Conservation (phyloP, 768 basidiomycete species). For the Russula foetens region DNA sequence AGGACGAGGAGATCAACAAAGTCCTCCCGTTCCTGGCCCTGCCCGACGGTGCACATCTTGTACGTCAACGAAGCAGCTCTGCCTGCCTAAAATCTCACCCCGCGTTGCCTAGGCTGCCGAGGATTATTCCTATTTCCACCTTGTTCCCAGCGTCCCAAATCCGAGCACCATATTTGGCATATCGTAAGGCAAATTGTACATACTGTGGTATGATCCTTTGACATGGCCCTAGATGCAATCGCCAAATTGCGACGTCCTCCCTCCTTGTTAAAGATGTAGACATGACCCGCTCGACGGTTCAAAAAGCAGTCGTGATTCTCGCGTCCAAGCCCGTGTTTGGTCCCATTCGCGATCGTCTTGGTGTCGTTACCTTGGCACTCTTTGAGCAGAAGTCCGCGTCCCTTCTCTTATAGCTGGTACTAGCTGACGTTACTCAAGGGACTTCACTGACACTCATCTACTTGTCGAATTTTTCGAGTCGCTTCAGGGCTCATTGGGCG, state of each 20-base stretch:
- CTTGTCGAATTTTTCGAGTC: constrained; percentile 81
- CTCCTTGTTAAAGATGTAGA: constrained; percentile 74
- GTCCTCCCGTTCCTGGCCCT: constrained; percentile 92
- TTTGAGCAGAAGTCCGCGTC: constrained; percentile 67
- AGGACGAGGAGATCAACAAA: constrained; percentile 78
- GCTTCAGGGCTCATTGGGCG: constrained; percentile 64
- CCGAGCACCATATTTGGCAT: constrained; percentile 92
- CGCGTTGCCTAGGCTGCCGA: constrained; percentile 54
- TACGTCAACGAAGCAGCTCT: constrained; percentile 31
- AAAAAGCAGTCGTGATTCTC: constrained; percentile 94
- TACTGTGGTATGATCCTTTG: background rate
- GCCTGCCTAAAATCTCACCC: background rate
- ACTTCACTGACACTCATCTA: constrained; percentile 82
- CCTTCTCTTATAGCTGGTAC: background rate
- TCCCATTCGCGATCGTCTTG: constrained; percentile 89
- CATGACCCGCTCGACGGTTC: constrained; percentile 92
- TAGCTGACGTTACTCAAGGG: constrained; percentile 35
- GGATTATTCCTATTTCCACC: constrained; percentile 96
- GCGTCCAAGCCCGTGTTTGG: constrained; percentile 90
- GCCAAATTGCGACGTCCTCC: constrained; percentile 78
- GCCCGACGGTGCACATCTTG: constrained; percentile 94
- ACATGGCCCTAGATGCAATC: constrained; percentile 63
- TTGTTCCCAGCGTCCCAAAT: constrained; percentile 62
- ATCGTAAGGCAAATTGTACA: constrained; percentile 47
- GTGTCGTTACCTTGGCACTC: constrained; percentile 86